Conservation (phyloP, 148 eudicot genomes). For the Suaeda aralocaspica region DNA sequence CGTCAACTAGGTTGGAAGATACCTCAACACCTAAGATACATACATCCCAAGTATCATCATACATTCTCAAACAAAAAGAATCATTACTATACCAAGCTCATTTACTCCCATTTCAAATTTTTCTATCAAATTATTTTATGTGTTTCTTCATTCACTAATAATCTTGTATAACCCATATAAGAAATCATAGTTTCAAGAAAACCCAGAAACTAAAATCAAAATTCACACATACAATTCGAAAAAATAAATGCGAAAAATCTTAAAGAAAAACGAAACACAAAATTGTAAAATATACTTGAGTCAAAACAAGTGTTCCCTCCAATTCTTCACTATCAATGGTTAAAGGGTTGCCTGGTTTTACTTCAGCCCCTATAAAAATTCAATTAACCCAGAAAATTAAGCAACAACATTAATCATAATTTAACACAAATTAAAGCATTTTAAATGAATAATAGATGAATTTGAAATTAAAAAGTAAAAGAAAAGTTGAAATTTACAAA, state of each 20-base stretch:
- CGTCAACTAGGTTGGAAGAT: too few relatives aligned
- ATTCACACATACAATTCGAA: not conserved
- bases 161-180: too few relatives aligned
- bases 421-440: not conserved
- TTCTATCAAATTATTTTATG: too few relatives aligned
- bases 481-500: not conserved
- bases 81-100: too few relatives aligned
- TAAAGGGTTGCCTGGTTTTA: constrained; percentile 35
- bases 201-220: not conserved
- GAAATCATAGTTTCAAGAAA: too few relatives aligned
- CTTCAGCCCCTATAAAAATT: constrained; percentile 34
- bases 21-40: too few relatives aligned
- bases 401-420: not conserved
- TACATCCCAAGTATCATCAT: too few relatives aligned
- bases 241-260: not conserved
- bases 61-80: too few relatives aligned
- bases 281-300: constrained; percentile 49
- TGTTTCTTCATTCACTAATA: too few relatives aligned
- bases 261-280: not conserved
- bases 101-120: too few relatives aligned
- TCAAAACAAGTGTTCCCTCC: constrained; percentile 53
- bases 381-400: not conserved
- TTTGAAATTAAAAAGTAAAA: not conserved
- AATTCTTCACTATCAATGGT: constrained; percentile 34
- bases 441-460: not conserved